Percentiles rank a stretch among this genome's conserved stretches.
phyloP scores from a whole-genome alignment of 2,329 filamentous ascomycete species.

The Corynespora cassiicola region DNA sequence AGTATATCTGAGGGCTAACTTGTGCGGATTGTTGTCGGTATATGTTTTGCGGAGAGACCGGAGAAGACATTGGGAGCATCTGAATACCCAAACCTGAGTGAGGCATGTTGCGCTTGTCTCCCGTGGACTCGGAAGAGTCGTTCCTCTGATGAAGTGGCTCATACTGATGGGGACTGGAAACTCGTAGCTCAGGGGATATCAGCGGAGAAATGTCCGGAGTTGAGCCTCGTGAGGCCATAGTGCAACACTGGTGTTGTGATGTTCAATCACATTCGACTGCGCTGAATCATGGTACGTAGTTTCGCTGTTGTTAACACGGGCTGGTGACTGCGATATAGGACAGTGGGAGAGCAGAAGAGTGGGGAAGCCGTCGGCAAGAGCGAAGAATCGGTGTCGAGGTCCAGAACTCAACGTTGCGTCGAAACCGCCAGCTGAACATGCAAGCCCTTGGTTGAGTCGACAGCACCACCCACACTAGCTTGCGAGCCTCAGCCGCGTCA shows the following conservation, averaged over 20 bases:
- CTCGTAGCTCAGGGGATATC: constrained; percentile 22
- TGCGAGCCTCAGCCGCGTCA: too few species aligned
- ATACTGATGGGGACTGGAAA: constrained; percentile 21
- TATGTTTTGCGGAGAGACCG: constrained; percentile 27
- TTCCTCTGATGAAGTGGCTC: constrained; percentile 18
- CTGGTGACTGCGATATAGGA: too few species aligned
- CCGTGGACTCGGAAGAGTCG: constrained; percentile 14
- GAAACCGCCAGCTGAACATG: too few species aligned
- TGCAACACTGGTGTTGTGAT: background rate
- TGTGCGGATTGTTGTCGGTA: constrained; percentile 21
- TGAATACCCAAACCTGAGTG: constrained; percentile 34
- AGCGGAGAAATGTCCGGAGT: constrained; percentile 16
- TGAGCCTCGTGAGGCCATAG: constrained; percentile 4
- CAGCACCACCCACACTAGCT: too few species aligned
- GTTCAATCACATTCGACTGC: too few species aligned
- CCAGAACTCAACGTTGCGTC: too few species aligned
- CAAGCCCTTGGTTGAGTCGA: too few species aligned
- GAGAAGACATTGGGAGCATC: constrained; percentile 28
- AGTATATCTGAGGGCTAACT: constrained; percentile 24
- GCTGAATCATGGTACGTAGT: too few species aligned
- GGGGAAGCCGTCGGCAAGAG: too few species aligned
- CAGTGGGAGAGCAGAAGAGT: too few species aligned
- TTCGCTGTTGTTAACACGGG: too few species aligned
- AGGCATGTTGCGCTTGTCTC: constrained; percentile 17
- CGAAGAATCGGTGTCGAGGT: too few species aligned